Conservation (phyloP, 2,329 filamentous ascomycete genomes). For the Camillea tinctor region DNA sequence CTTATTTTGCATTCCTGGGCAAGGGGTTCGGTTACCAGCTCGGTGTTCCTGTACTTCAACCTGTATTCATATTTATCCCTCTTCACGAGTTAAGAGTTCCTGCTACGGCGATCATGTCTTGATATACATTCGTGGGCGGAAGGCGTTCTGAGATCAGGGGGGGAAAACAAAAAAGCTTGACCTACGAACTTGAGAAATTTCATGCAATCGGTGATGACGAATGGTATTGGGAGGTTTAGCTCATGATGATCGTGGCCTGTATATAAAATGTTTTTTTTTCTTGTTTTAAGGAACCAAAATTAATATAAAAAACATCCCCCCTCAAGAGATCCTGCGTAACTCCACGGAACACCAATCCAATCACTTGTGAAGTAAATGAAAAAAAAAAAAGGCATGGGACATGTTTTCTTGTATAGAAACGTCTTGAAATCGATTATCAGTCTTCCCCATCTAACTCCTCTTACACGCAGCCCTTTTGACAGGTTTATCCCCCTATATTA, state of each 20-base stretch:
- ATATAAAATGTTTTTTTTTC: constrained; percentile 36
- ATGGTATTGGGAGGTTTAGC: constrained; percentile 41
- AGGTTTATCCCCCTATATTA: no score
- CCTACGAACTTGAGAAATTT: constrained; percentile 26
- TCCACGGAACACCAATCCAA: neutral
- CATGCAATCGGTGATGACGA: constrained; percentile 43
- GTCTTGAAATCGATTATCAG: no score
- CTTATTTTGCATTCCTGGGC: constrained; percentile 26
- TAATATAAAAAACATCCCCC: constrained; percentile 56
- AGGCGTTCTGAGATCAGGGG: constrained; percentile 35
- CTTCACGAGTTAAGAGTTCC: constrained; percentile 27
- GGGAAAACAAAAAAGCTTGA: constrained; percentile 27
- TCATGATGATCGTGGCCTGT: constrained; percentile 42
- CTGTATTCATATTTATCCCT: constrained; percentile 52
- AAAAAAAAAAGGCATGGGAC: no score
- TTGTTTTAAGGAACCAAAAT: constrained; percentile 35
- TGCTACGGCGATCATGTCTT: constrained; percentile 35
- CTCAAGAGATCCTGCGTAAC: constrained; percentile 38
- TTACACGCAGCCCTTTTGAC: no score
- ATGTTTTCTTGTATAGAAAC: no score
- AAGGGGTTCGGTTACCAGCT: constrained; percentile 35
- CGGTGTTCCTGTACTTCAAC: constrained; percentile 42
- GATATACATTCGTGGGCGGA: constrained; percentile 31
- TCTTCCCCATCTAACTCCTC: no score
- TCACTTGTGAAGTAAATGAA: neutral